Evolutionary conservation across 257 asterid genomes (phyloP).

Genomic region (Leptodermis oblonga): DNA sequence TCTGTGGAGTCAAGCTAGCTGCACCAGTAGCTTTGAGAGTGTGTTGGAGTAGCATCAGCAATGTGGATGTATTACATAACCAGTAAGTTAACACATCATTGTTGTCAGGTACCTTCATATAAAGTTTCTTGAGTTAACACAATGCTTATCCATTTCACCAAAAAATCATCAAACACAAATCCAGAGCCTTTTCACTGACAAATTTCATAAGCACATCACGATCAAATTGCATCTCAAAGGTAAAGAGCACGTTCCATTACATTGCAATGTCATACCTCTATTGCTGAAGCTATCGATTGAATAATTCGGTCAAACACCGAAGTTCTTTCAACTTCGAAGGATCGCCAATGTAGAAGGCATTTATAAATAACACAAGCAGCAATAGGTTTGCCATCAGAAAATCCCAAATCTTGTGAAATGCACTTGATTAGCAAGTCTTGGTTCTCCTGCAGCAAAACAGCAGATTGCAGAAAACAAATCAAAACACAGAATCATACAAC

Average conservation of each 20-base stretch:
- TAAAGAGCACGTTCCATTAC: neutral
- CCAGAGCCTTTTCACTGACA: neutral
- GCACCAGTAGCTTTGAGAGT: slow-evolving; percentile 98
- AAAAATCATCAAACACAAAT: slow-evolving; percentile 1
- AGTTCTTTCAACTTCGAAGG: slow-evolving; percentile 98
- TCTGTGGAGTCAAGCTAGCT: slow-evolving; percentile 88
- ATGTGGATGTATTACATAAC: slow-evolving; percentile 88
- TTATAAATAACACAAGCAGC: slow-evolving; percentile 95
- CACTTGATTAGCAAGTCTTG: slow-evolving; percentile 91
- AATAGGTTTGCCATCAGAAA: slow-evolving; percentile 87
- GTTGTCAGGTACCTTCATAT: slow-evolving; percentile 69
- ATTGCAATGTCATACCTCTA: slow-evolving; percentile 57
- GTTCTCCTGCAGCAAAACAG: slow-evolving; percentile 65
- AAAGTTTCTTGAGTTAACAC: slow-evolving; percentile 22
- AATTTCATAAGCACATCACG: neutral
- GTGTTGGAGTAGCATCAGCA: slow-evolving; percentile 96
- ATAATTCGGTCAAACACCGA: slow-evolving; percentile 91
- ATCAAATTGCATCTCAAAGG: neutral
- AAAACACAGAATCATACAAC: neutral
- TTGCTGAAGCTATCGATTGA: slow-evolving; percentile 74
- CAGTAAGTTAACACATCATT: slow-evolving; percentile 87
- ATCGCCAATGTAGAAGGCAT: slow-evolving; percentile 98
- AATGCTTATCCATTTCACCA: neutral
- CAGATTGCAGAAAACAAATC: slow-evolving; percentile 6
- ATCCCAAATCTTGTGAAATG: slow-evolving; percentile 94